phyloP scores from a whole-genome alignment of 495 filamentous ascomycete genomes.

The Hypoxylon trugodes region DNA sequence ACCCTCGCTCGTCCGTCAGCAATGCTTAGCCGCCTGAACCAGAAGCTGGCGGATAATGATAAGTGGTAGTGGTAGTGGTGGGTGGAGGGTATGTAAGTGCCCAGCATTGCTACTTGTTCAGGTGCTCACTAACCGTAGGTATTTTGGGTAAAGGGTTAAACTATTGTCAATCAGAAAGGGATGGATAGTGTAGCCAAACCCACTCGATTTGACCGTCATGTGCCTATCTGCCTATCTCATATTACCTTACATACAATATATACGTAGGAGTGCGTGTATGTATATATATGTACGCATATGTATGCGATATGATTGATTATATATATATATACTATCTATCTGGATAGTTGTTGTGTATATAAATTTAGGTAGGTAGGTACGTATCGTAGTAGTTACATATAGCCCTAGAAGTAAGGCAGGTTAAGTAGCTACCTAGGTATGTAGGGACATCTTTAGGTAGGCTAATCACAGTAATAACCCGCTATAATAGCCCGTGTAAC shows the following conservation, averaged over 20 bases:
- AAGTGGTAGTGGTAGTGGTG: no score
- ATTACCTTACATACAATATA: not conserved
- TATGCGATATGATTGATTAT: no score
- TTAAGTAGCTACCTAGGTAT: no score
- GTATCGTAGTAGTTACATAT: no score
- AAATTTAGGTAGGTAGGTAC: not conserved
- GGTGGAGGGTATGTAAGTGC: no score
- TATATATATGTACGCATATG: not conserved
- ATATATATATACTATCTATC: not conserved
- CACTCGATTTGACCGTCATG: conserved; percentile 17
- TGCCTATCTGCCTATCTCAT: not conserved
- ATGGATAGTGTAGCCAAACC: conserved; percentile 23
- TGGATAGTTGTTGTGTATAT: no score
- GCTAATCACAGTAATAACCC: conserved; percentile 2
- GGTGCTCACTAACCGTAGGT: conserved; percentile 16
- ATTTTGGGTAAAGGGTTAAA: conserved; percentile 16
- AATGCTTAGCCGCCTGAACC: conserved; percentile 36
- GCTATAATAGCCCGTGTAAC: conserved; percentile 18
- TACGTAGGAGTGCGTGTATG: not conserved
- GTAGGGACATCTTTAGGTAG: no score
- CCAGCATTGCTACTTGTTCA: not conserved
- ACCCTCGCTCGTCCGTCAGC: conserved; percentile 34
- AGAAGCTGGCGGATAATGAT: conserved; percentile 31
- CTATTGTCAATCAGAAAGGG: conserved; percentile 10
- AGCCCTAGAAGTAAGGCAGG: no score